These are phyloP conservation scores for Phytophthora kernoviae DNA, from an alignment of 352 stramenopile genomes.

Conservation along the genomic window DNA sequence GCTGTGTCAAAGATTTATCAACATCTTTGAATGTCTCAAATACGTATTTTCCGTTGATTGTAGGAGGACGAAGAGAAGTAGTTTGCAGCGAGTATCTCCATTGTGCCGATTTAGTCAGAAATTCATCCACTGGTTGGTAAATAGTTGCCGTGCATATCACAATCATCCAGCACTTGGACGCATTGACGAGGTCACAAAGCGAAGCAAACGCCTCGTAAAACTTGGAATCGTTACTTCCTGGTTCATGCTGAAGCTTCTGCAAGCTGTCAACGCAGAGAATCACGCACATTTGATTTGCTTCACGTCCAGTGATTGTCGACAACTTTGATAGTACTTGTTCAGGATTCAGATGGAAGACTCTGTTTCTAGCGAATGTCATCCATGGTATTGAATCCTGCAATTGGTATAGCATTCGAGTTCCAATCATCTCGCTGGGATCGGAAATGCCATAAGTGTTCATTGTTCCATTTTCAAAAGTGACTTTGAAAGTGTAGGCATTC, in stretches of 20 bases:
- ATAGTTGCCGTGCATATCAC: constrained; percentile 15
- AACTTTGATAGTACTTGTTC: constrained; percentile 12
- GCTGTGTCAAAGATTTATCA: constrained; percentile 10
- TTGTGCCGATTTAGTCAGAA: constrained; percentile 13
- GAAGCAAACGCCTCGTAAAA: constrained; percentile 8
- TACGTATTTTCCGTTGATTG: no score
- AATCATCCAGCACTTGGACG: constrained; percentile 28
- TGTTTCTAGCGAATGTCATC: no score
- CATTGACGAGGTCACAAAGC: constrained; percentile 20
- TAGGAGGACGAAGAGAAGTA: no score
- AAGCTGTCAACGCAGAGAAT: constrained; percentile 20
- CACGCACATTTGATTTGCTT: constrained; percentile 15
- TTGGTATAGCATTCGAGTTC: constrained; percentile 20
- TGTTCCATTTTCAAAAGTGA: constrained; percentile 20
- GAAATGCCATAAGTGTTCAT: background rate
- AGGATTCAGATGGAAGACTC: no score
- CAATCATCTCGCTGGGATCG: constrained; percentile 6
- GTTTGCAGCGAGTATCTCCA: constrained; percentile 5
- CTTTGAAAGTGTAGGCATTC: constrained; percentile 19
- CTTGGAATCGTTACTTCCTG: background rate
- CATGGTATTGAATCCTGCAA: no score
- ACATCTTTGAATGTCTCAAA: no score
- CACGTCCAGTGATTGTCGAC: constrained; percentile 8
- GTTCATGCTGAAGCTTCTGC: constrained; percentile 13
- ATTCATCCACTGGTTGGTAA: constrained; percentile 22